Evolutionary conservation across 192 early-diverging fungal species (phyloP).

Genomic region (Linnemannia schmuckeri): DNA sequence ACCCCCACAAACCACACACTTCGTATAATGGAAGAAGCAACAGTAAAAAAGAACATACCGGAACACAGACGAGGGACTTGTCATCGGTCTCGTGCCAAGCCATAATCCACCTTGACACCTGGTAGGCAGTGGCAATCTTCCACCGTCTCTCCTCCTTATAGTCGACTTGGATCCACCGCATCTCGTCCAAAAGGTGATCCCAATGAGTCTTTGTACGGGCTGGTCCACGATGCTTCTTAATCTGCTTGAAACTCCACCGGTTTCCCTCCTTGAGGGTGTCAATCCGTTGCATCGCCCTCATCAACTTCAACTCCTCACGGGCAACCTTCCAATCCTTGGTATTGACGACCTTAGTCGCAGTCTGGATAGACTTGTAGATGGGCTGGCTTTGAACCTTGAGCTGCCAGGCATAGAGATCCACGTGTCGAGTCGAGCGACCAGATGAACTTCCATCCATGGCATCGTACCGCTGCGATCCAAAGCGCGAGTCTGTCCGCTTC

Average conservation of each 20-base stretch:
- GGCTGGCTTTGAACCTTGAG: slow-evolving; percentile 68
- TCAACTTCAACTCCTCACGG: slow-evolving; percentile 78
- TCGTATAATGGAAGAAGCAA: background rate
- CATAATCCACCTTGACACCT: slow-evolving; percentile 72
- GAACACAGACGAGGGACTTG: slow-evolving; percentile 76
- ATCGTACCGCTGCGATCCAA: slow-evolving; percentile 31
- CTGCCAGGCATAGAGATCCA: slow-evolving; percentile 51
- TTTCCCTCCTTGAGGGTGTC: slow-evolving; percentile 78
- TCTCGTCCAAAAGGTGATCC: slow-evolving; percentile 85
- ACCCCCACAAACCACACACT: background rate
- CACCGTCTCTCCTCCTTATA: slow-evolving; percentile 86
- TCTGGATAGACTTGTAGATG: slow-evolving; percentile 69
- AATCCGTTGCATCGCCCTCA: slow-evolving; percentile 73
- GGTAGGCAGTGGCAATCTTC: slow-evolving; percentile 83
- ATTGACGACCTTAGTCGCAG: slow-evolving; percentile 74
- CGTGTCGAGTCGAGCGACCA: slow-evolving; percentile 21
- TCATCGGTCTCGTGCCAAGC: slow-evolving; percentile 82
- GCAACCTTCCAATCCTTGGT: slow-evolving; percentile 88
- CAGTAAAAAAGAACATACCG: slow-evolving; percentile 56
- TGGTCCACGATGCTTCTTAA: slow-evolving; percentile 73
- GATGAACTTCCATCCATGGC: slow-evolving; percentile 20
- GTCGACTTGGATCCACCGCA: slow-evolving; percentile 87
- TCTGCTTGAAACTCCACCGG: slow-evolving; percentile 82
- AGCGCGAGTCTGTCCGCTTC: slow-evolving; percentile 46
- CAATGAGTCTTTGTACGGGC: slow-evolving; percentile 73